Conservation (phyloP, 345 rosid genomes). For the Boechera stricta region DNA sequence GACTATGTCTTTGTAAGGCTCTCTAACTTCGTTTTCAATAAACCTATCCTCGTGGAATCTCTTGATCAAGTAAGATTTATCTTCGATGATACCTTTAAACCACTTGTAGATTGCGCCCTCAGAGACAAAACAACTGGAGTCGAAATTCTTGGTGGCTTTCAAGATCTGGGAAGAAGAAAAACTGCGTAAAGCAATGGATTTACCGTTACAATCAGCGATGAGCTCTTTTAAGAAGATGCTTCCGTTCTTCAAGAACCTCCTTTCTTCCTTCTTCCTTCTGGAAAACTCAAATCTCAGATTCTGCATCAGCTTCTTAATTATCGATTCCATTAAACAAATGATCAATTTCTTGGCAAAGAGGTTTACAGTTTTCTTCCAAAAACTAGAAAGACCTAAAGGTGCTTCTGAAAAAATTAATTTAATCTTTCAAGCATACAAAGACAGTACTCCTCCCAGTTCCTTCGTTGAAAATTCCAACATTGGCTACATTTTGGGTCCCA, state of each 20-base stretch:
- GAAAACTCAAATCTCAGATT: background rate
- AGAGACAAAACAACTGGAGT: background rate
- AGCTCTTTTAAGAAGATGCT: conserved; percentile 13
- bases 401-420: background rate
- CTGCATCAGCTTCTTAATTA: background rate
- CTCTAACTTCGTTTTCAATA: background rate
- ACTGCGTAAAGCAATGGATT: conserved; percentile 6
- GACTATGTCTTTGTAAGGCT: background rate
- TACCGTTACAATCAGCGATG: conserved; percentile 12
- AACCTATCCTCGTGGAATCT: background rate
- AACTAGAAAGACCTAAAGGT: background rate
- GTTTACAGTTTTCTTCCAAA: conserved; percentile 6
- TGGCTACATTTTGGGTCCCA: conserved; percentile 1
- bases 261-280: background rate
- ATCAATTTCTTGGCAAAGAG: background rate
- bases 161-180: conserved; percentile 8
- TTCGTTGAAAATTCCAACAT: background rate
- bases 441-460: background rate
- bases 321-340: background rate
- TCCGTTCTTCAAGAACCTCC: conserved; percentile 20
- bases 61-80: conserved; percentile 4
- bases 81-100: background rate
- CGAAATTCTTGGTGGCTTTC: conserved; percentile 21
- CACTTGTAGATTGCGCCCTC: background rate
- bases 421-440: background rate